A percentile compares a stretch with the other conserved stretches of the same genome.
phyloP scores from a whole-genome alignment of 1,284 basidiomycete species.

The Leccinum griseonigrum region DNA sequence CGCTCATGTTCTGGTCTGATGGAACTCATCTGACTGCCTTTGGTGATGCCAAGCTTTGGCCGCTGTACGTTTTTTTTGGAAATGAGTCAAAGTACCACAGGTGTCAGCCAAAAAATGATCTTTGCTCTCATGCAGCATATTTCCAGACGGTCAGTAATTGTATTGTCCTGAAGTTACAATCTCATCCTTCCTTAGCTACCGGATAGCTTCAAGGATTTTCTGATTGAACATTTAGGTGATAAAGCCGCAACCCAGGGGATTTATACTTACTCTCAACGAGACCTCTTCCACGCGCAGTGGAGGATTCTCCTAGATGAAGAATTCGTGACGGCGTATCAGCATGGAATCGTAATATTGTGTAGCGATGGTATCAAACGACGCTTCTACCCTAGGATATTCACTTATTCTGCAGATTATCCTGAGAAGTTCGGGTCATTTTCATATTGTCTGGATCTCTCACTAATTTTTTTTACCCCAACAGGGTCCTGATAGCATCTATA shows the following conservation, averaged over 20 bases:
- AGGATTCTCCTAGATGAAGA: background rate
- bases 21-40: background rate
- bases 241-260: background rate
- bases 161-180: background rate
- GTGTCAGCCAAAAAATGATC: background rate
- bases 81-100: no score
- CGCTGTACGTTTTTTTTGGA: background rate
- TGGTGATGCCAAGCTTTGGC: background rate
- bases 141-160: background rate
- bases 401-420: background rate
- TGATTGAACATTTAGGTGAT: background rate
- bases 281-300: no score
- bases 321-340: background rate
- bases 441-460: background rate
- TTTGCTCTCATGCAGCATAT: background rate
- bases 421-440: background rate
- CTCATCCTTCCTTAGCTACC: background rate
- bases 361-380: background rate
- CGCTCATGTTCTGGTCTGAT: background rate
- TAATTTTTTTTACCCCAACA: background rate
- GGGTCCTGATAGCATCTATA: background rate
- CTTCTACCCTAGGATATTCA: background rate
- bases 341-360: background rate
- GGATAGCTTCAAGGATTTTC: background rate
- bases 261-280: background rate